Base-by-base conservation (phyloP, 306 rosid species). In the Abrus pulchellus region DNA sequence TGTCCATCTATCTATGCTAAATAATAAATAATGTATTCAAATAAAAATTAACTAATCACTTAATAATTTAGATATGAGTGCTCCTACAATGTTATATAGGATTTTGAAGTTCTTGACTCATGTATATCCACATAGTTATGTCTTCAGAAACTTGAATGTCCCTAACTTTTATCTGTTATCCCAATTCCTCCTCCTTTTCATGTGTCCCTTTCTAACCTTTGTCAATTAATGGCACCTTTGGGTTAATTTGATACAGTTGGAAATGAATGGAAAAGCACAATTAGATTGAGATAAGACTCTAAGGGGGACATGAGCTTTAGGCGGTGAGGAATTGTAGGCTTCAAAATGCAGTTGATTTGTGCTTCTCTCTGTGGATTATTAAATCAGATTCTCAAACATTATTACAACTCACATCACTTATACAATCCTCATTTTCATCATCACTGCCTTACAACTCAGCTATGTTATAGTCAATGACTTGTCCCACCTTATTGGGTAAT, bases 401-500 rank as follows among this genome's bases (percentile, higher is more conserved):
- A 63, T 49, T 41, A 52, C 5, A 30, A 41, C 27, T 67, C 36
- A 55, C 57, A 54, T 66, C 53, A 59, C 28, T 70, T 53, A 36
- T 11, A 34, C 5, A 1, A 38, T 50, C 14, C 48, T 64, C 32
- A 27, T 27, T 44, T 55, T 49, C 7, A 68, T 79, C 32, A 57
- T 79, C 68, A 6, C 9, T 67, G 47, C 62, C 43, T 59, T 47
- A 45, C 20, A 9, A 14, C 53, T 55, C 54, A 33, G 40, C 7
- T 62, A 11, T 70, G 55, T 61, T 63, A 20, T 20, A 1, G 44
- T 59, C 77, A 69, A 79, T 33, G 33, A 44, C 69, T 14, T 68
- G 27, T 55, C 54, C 32, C 59, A 27, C 9, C 47, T 66, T 13
- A 45, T 40, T 30, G 27, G 53, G 9, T 14, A 14, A 3, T 9